Evolutionary conservation across 2,329 filamentous ascomycete genomes (phyloP).

Genomic region (Tolypocladium endophyticum): DNA sequence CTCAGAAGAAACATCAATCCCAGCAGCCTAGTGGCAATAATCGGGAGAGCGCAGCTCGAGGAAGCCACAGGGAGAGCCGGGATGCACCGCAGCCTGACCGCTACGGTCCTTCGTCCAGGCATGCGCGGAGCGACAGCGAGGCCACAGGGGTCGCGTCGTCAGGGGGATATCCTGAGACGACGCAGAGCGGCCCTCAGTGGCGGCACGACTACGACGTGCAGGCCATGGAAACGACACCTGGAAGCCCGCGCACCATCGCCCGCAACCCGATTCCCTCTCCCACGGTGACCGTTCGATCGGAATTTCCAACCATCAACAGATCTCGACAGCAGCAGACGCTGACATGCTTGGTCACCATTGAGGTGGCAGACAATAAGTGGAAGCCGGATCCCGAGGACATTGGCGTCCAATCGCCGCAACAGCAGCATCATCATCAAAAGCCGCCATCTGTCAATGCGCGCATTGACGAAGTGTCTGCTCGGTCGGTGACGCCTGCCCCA

Average conservation of each 20-base stretch:
- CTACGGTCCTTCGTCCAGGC: conserved; percentile 34
- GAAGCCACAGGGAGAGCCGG: conserved; percentile 37
- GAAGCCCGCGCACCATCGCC: conserved; percentile 58
- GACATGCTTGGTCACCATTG: conserved; percentile 87
- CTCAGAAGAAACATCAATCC: conserved; percentile 23
- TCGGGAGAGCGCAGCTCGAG: conserved; percentile 23
- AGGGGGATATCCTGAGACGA: conserved; percentile 68
- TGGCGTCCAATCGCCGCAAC: conserved; percentile 36
- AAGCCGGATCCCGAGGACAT: conserved; percentile 74
- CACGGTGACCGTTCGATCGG: conserved; percentile 86
- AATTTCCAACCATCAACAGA: conserved; percentile 87
- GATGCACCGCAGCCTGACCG: conserved; percentile 35
- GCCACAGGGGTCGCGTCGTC: conserved; percentile 65
- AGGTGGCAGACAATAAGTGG: conserved; percentile 91
- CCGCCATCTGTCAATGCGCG: conserved; percentile 27
- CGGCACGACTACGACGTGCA: conserved; percentile 93
- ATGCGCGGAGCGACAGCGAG: conserved; percentile 71
- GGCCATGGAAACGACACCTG: conserved; percentile 81
- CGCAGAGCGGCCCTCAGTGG: conserved; percentile 57
- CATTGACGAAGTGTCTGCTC: conserved; percentile 43
- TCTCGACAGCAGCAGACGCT: conserved; percentile 91
- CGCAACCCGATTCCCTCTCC: conserved; percentile 87
- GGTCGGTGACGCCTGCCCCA: conserved; percentile 48
- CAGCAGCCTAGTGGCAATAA: conserved; percentile 16
- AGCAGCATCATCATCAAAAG: conserved; percentile 28